phyloP scores from a whole-genome alignment of 2,329 filamentous ascomycete species.

The Pseudogymnoascus sp. region DNA sequence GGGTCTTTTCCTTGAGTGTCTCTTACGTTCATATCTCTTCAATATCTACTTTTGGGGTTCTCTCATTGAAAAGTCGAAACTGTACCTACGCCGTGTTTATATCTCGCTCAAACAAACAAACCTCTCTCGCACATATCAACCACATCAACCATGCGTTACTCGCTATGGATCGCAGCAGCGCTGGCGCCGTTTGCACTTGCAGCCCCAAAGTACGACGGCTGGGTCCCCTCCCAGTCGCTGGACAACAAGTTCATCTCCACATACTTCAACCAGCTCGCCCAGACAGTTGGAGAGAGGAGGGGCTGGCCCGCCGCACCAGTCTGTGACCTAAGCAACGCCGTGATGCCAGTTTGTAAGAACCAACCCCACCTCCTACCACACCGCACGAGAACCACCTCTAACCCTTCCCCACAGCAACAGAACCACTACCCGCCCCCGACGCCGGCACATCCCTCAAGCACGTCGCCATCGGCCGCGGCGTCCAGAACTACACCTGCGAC shows the following conservation, averaged over 20 bases:
- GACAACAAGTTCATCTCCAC: slow-evolving; percentile 39
- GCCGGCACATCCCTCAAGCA: slow-evolving; percentile 59
- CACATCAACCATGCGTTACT: slow-evolving; percentile 45
- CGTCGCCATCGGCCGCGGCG: slow-evolving; percentile 79
- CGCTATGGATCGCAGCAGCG: slow-evolving; percentile 39
- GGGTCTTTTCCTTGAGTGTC: slow-evolving; percentile 6
- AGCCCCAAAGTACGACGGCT: slow-evolving; percentile 21
- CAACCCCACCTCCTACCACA: no score
- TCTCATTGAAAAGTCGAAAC: slow-evolving; percentile 2
- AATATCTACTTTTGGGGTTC: slow-evolving; percentile 1
- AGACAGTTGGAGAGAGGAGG: slow-evolving; percentile 44
- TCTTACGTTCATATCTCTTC: slow-evolving; percentile 5
- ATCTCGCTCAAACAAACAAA: not conserved
- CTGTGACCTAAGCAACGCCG: slow-evolving; percentile 48
- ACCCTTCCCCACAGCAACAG: slow-evolving; percentile 38
- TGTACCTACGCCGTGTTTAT: slow-evolving; percentile 2
- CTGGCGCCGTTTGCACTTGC: slow-evolving; percentile 38
- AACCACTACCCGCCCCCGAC: slow-evolving; percentile 52
- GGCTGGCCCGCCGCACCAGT: slow-evolving; percentile 33
- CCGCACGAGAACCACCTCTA: slow-evolving; percentile 11
- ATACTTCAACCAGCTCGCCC: slow-evolving; percentile 53
- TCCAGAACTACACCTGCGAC: slow-evolving; percentile 88
- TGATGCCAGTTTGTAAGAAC: slow-evolving; percentile 43
- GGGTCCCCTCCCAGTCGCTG: slow-evolving; percentile 15
- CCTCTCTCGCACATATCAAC: slow-evolving; percentile 7